Evolutionary conservation across 106 monocot genomes (phyloP), one percentile per base, ranked within the genome.

Genomic region (Vanilla planifolia): DNA sequence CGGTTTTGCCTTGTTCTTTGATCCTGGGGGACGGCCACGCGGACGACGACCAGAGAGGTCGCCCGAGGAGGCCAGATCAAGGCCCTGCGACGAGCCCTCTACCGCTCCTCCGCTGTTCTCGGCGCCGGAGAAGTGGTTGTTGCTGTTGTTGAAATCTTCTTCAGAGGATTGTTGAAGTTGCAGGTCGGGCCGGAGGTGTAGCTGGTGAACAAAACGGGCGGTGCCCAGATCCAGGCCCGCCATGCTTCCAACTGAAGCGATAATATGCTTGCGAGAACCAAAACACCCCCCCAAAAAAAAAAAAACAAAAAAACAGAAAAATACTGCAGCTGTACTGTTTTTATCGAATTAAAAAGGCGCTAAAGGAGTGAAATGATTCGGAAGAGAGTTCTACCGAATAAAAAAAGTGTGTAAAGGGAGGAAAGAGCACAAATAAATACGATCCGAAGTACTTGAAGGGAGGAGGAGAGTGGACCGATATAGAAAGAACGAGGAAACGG

Each of bases 141-240:
- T 37, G 56, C 22, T 22, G 39, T 59, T 55, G 28, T 19, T 32
- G 19, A 60, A 59, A 29, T 60, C 59, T 26, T 72, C 63, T 1
- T 62, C 67, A 5, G 61, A 61, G 52, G 51, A 51, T 35, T 28
- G 63, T n/a, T 69, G 75, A 9, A 78, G 72, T 10, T 78, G 78
- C 41, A 77, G 71, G 28, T 77, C 71, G 13, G 77, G 70, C 25
- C 42, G 77, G 61, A 60, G 77, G 50, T 71, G 71, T 33, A 63
- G 72, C 24, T 68, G 78, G 25, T 78, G 78, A 33, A 78, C 39
- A 68, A 60, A 78, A 40, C 78, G 55, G 62, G 72, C 72, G 29
- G 78, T 68, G 67, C 72, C 61, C 50, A 78, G 68, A 78, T 78
- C 78, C 41, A 78, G 60, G n/a, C 78, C 78, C 30, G 78, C 71